Percentiles rank a stretch among this genome's conserved stretches.
Evolutionary conservation across 1,284 basidiomycete species (phyloP).

Genomic region (Boletus semigastroideus): DNA sequence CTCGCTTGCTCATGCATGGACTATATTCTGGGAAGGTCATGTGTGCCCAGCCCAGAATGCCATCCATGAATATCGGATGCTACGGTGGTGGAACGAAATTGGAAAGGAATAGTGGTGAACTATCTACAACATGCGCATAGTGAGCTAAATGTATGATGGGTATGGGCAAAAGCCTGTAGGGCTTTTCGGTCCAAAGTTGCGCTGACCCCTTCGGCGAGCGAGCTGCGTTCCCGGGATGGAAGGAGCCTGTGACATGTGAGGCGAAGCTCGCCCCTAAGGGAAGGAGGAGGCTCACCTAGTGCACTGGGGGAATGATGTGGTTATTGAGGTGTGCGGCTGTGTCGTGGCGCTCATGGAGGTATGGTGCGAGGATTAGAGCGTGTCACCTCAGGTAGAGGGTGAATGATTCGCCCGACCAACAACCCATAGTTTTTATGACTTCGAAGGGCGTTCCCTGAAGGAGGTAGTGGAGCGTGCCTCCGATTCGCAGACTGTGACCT

Average conservation of each 20-base stretch:
- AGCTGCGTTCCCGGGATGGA: neutral
- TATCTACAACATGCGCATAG: too few species aligned
- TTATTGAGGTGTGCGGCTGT: neutral
- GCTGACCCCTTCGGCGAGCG: neutral
- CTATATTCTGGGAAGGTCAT: too few species aligned
- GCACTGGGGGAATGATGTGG: neutral
- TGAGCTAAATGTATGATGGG: too few species aligned
- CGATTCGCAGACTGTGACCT: constrained; percentile 6
- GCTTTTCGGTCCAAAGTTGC: neutral
- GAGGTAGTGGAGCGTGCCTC: constrained; percentile 2
- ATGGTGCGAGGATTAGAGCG: neutral
- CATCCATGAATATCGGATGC: too few species aligned
- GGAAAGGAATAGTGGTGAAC: too few species aligned
- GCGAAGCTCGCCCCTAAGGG: neutral
- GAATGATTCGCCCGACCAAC: neutral
- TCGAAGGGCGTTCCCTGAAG: constrained; percentile 1
- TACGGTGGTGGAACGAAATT: too few species aligned
- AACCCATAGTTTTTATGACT: constrained; percentile 3
- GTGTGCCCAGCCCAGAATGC: too few species aligned
- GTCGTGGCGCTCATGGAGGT: neutral
- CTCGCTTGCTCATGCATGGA: too few species aligned
- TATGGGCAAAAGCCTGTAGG: neutral
- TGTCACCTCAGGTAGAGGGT: neutral
- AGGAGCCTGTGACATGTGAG: constrained; percentile 2
- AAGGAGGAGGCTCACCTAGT: neutral